Evolutionary conservation across 139 green algal species (phyloP).

Genomic region (Chlamydomonas asymmetrica): DNA sequence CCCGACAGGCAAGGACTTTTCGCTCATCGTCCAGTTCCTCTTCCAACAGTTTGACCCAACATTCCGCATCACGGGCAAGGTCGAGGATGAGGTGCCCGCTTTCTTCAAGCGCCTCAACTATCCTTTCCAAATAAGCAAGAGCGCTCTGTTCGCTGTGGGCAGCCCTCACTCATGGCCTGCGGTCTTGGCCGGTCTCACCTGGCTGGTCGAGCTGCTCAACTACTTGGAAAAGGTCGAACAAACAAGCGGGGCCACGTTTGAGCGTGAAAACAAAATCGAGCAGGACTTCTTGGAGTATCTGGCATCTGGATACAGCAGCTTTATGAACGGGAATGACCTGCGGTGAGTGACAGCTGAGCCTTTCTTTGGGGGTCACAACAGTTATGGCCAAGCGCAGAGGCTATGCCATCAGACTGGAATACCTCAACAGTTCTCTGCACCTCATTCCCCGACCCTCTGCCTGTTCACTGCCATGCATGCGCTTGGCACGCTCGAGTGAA

Average conservation of each 20-base stretch:
- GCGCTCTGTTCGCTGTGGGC: constrained; percentile 86
- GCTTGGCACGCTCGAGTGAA: too few relatives aligned
- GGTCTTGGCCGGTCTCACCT: constrained; percentile 83
- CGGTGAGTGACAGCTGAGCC: too few relatives aligned
- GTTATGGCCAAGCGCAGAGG: too few relatives aligned
- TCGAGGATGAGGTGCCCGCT: constrained; percentile 84
- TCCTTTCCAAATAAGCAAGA: constrained; percentile 92
- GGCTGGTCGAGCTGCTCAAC: constrained; percentile 91
- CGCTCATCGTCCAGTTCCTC: constrained; percentile 86
- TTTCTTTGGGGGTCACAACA: too few relatives aligned
- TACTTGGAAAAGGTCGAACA: constrained; percentile 78
- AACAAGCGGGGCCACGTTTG: constrained; percentile 2
- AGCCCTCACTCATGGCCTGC: constrained; percentile 91
- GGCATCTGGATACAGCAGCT: constrained; percentile 4
- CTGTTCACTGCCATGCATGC: too few relatives aligned
- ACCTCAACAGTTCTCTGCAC: too few relatives aligned
- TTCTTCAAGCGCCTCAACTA: constrained; percentile 94
- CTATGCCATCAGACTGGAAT: too few relatives aligned
- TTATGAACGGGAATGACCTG: constrained; percentile 14
- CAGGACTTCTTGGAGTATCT: constrained; percentile 24
- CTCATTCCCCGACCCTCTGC: too few relatives aligned
- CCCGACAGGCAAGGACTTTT: constrained; percentile 93
- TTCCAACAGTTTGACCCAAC: constrained; percentile 79
- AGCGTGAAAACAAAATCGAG: constrained; percentile 24
- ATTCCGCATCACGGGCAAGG: constrained; percentile 70